Evolutionary conservation across 2,329 filamentous ascomycete genomes (phyloP).

Genomic region (Ambrosiella cleistominuta): DNA sequence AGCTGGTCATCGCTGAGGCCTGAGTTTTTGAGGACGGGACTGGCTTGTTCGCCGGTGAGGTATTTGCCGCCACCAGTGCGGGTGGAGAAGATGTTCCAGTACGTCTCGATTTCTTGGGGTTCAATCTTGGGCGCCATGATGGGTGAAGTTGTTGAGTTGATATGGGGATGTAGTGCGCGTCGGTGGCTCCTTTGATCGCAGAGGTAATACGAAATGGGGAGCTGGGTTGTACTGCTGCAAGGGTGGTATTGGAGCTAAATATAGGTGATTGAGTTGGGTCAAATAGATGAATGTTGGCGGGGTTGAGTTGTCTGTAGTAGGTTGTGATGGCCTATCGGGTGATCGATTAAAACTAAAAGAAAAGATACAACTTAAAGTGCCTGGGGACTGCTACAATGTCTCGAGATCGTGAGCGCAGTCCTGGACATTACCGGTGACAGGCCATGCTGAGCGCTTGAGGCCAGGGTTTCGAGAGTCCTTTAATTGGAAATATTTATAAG

Average conservation of each 20-base stretch:
- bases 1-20: slow-evolving; percentile 56
- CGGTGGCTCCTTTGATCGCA: neutral
- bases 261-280: too few species aligned
- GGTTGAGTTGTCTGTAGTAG: too few species aligned
- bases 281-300: too few species aligned
- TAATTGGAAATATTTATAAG: neutral
- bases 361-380: too few species aligned
- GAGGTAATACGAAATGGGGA: neutral
- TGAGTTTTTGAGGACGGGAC: slow-evolving; percentile 46
- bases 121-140: slow-evolving; percentile 44
- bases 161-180: neutral
- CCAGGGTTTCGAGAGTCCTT: neutral
- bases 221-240: neutral
- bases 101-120: slow-evolving; percentile 44
- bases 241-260: neutral
- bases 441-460: neutral
- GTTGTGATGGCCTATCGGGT: too few species aligned
- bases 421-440: too few species aligned
- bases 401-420: neutral
- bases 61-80: slow-evolving; percentile 42
- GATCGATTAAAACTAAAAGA: too few species aligned
- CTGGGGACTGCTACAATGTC: too few species aligned
- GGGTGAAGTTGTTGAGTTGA: neutral
- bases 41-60: slow-evolving; percentile 43
- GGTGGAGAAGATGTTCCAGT: slow-evolving; percentile 47